These are phyloP conservation scores for Candida tibetensis DNA, from an alignment of 805 yeast genomes.

Conservation along the genomic window DNA sequence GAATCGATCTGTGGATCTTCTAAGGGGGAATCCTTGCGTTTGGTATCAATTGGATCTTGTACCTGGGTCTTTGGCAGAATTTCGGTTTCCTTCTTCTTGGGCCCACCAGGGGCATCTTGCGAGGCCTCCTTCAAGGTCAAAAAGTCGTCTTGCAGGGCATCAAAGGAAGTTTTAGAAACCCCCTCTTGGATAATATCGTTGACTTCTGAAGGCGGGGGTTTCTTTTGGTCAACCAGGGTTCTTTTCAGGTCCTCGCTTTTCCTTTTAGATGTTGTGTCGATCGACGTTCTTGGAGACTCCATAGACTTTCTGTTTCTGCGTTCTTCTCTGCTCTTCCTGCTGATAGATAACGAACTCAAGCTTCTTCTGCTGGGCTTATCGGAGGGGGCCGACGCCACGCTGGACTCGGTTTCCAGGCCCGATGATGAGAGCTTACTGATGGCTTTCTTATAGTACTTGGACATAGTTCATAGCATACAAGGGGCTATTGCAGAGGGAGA, in stretches of 20 bases:
- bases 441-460: constrained; percentile 11
- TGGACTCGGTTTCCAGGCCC: constrained; percentile 3
- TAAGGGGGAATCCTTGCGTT: no score
- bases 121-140: not conserved
- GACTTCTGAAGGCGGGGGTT: no score
- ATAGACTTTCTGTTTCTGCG: not conserved
- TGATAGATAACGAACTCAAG: constrained; percentile 5
- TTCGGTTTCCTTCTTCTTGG: not conserved
- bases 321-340: constrained; percentile 4
- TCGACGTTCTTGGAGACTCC: not conserved
- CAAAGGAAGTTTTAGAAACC: not conserved
- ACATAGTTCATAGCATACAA: no score
- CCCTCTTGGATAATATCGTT: not conserved
- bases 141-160: not conserved
- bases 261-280: not conserved
- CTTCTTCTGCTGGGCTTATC: constrained; percentile 7
- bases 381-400: not conserved
- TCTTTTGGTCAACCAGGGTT: no score
- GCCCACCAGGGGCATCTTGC: not conserved
- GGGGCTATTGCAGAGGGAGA: no score
- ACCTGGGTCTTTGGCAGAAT: not conserved
- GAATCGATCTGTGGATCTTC: no score
- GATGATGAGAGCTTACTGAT: constrained; percentile 9
- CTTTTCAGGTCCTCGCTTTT: no score
- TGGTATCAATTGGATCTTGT: not conserved